Percentiles rank a stretch among this genome's conserved stretches.
These are phyloP conservation scores for Boletus mariae DNA, from an alignment of 1,284 basidiomycete species.

Conservation along the genomic window DNA sequence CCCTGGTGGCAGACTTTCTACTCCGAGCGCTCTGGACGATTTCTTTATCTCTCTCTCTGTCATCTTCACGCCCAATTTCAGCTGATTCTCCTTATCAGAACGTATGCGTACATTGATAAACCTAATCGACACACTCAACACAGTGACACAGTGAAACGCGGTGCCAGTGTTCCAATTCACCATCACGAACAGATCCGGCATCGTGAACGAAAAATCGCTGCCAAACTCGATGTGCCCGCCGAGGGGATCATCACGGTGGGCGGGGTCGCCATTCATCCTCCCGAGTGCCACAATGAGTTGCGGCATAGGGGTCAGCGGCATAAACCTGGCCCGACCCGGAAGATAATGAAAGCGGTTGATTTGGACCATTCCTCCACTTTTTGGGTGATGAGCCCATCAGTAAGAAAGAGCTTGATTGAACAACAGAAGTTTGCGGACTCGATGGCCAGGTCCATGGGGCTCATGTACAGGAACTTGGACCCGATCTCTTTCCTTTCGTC, in stretches of 20 bases:
- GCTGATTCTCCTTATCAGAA: neutral
- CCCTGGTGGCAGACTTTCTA: neutral
- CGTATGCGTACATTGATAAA: neutral
- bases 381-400: neutral
- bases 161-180: neutral
- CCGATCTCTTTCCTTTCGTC: constrained; percentile 1
- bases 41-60: neutral
- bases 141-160: too few relatives aligned
- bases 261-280: neutral
- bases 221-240: neutral
- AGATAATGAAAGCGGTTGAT: neutral
- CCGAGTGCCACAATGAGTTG: neutral
- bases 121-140: neutral
- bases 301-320: neutral
- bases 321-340: neutral
- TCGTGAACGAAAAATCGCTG: neutral
- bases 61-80: neutral
- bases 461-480: neutral
- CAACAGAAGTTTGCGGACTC: neutral
- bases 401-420: neutral
- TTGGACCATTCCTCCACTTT: neutral
- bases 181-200: neutral
- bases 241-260: neutral
- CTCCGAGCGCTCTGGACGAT: neutral
- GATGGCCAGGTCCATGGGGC: neutral